Evolutionary conservation across 139 green algal species (phyloP), one percentile per base, ranked within the genome.

Genomic region (Desmodesmus armatus): DNA sequence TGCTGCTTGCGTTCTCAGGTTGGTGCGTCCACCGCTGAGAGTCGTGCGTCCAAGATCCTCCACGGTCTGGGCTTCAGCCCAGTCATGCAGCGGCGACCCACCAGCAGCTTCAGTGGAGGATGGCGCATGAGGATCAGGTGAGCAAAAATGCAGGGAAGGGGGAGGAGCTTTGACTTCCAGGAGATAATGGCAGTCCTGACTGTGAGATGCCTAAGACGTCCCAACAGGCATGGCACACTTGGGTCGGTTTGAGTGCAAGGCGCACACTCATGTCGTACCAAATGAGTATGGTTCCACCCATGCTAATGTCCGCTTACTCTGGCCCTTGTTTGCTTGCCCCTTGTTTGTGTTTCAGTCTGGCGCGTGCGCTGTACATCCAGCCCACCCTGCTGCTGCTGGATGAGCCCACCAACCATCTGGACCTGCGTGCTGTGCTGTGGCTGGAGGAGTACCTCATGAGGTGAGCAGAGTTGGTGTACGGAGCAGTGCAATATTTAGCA

Each of bases 401-500:
- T 82, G 98, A 99, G 93, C 98, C 98, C 31, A 99, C 98, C 53
- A 99, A 99, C 90, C 98, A 99, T 80, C 88, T 99, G 84, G 98
- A 99, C 91, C 92, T 99, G 82, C 82, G 96, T 37, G 96, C 96
- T 0, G 95, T 97, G 69, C 88, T 98, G 79, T 98, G 95, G 96
- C 92, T 98, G 53, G 95, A 98, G 87, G 95, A 98, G 91, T 98
- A 98, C 89, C 89, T 97, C 69, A 84, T 75, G 44, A 33, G 87
- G 83, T 85, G 23, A 41, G 83, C 25, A 11, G 37, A 7, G 33
- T 27, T 33, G 11, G 3, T 74, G 66, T 47, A n/a, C 47, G 33
- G 5, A 31, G 53, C 53, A n/a, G 53, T 65, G 55, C 55, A 31
- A 27, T 17, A 4, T 15, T 62, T 17, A 3, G 51, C n/a, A n/a